Percentiles rank a stretch among this genome's conserved stretches.
Evolutionary conservation across 805 yeast genomes (phyloP).

Genomic region (Candida sonorensis): DNA sequence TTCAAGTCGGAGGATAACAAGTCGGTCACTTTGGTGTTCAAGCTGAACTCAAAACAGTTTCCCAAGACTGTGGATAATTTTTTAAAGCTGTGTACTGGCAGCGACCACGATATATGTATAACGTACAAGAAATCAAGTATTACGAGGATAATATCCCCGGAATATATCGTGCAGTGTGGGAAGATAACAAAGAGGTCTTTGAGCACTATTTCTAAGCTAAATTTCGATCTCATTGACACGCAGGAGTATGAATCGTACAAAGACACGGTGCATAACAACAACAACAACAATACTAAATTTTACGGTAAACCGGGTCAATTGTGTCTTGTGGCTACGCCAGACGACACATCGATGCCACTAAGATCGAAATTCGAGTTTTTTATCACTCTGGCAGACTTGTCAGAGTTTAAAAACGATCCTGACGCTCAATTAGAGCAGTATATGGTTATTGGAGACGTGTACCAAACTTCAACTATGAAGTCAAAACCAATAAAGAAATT

Average conservation of each 20-base stretch:
- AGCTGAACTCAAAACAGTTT: constrained; percentile 5
- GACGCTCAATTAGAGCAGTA: constrained; percentile 9
- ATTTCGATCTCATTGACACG: constrained; percentile 4
- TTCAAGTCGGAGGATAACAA: constrained; percentile 1
- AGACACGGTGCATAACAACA: too few relatives aligned
- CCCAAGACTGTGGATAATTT: constrained; percentile 12
- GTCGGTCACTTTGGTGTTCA: constrained; percentile 6
- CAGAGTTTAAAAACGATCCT: constrained; percentile 2
- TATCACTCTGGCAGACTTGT: constrained; percentile 16
- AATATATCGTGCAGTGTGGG: constrained; percentile 23
- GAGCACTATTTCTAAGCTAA: neutral
- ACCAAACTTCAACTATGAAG: neutral
- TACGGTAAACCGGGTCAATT: constrained; percentile 8
- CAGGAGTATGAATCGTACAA: constrained; percentile 4
- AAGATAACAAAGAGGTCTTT: constrained; percentile 7
- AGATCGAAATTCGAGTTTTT: constrained; percentile 17
- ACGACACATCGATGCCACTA: neutral
- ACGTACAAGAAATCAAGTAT: constrained; percentile 15
- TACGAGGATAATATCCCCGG: constrained; percentile 23
- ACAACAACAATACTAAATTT: neutral
- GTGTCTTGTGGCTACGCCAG: constrained; percentile 11
- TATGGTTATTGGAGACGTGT: constrained; percentile 21
- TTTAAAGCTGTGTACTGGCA: constrained; percentile 12
- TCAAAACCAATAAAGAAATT: constrained; percentile 1
- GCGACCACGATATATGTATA: neutral